Evolutionary conservation across 495 filamentous ascomycete genomes (phyloP).

Genomic region (Penicillium odoratum): DNA sequence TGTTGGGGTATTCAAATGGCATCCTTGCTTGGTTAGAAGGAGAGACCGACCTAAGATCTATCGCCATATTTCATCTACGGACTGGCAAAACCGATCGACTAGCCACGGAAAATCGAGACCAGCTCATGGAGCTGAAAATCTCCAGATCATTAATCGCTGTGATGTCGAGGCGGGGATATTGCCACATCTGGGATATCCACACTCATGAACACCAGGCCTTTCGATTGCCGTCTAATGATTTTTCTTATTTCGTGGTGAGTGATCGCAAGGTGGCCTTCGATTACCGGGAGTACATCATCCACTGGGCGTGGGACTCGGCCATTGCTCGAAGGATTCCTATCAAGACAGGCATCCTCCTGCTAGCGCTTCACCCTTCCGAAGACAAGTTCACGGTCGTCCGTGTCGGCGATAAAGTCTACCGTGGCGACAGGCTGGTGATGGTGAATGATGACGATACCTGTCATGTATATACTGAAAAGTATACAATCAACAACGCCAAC

Average conservation of each 20-base stretch:
- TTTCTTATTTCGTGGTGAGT: conserved; percentile 12
- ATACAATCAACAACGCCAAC: background rate
- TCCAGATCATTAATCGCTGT: conserved; percentile 26
- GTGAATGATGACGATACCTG: background rate
- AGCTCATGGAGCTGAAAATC: conserved; percentile 17
- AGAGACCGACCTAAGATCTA: background rate
- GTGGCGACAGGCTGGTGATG: background rate
- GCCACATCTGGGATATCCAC: conserved; percentile 32
- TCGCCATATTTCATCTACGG: conserved; percentile 21
- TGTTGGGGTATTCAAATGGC: conserved; percentile 26
- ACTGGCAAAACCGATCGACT: conserved; percentile 8
- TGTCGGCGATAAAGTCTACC: background rate
- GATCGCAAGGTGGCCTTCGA: conserved; percentile 24
- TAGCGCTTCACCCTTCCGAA: conserved; percentile 9
- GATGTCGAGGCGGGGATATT: conserved; percentile 28
- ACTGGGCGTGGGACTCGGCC: conserved; percentile 25
- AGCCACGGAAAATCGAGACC: conserved; percentile 34
- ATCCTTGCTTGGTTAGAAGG: conserved; percentile 25
- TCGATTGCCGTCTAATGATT: conserved; percentile 22
- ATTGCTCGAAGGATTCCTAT: conserved; percentile 17
- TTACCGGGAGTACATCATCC: conserved; percentile 17
- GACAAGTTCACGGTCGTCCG: conserved; percentile 12
- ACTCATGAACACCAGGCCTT: conserved; percentile 21
- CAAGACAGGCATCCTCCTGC: background rate
- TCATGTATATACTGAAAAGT: conserved; percentile 3